Base-by-base conservation (phyloP, 345 rosid species). In the Moringa oleifera region DNA sequence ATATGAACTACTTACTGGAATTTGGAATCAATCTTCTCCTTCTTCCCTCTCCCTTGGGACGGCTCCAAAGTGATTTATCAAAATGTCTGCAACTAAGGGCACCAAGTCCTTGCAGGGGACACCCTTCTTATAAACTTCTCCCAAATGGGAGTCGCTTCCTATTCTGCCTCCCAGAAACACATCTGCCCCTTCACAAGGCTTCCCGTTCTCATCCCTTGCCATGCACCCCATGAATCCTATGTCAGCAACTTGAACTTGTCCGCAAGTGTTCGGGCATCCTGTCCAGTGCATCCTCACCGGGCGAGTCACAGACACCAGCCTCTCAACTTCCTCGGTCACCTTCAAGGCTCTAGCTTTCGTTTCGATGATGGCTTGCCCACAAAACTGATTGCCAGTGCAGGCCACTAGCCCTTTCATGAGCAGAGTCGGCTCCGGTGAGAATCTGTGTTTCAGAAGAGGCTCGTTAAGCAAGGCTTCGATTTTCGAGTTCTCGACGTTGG, bases 251-350 rank as follows among this genome's bases (percentile, higher is more conserved):
- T 93, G 98, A 2, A 91, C 96, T 37, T 91, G 98, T 7, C 85
- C 98, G 0, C 99, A 93, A 18, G 76, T 80, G 67, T 86, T 90
- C 17, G 99, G 99, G 72, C 99, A 94, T 7, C 99, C 97, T 0
- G 97, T 94, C 99, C 97, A 94, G 55, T 94, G 99, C 96, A 90
- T 88, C 79, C 99, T 86, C 49, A 94, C 77, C 0, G 89, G 86
- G 54, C 55, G 68, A 0, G 71, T 70, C 36, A 94, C 83, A 0
- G 89, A 76, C 49, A 94, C 96, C 0, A 86, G 79, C 76, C 89
- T 77, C 64, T 78, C 82, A 17, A 94, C 92, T 68, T 94, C 99
- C 71, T 88, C 88, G 0, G 96, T 83, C 73, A 90, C 96, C 72
- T 85, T 86, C 57, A 90, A 31, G 23, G 97, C 95, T 61, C 99